phyloP scores from a whole-genome alignment of 176 grass and related monocot species.

The Musa itinerans region DNA sequence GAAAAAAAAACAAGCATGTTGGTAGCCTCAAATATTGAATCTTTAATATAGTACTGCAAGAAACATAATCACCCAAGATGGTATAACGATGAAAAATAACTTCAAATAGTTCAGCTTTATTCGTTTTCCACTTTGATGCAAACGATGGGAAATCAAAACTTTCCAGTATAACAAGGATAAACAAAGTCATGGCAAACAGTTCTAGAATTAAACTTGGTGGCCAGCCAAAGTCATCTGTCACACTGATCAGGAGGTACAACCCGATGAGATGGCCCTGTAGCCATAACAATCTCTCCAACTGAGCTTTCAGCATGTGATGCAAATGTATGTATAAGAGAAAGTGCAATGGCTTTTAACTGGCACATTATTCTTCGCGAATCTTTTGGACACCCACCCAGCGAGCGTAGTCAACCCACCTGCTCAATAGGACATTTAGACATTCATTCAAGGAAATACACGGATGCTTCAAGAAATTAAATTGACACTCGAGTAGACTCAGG shows the following conservation, averaged over 20 bases:
- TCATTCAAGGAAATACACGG: background rate
- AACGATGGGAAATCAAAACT: too few relatives aligned
- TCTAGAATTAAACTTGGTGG: background rate
- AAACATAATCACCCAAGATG: too few relatives aligned
- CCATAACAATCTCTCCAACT: background rate
- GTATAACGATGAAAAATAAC: too few relatives aligned
- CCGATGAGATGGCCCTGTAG: background rate
- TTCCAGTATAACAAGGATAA: too few relatives aligned
- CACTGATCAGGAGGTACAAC: background rate
- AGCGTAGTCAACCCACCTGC: conserved; percentile 22
- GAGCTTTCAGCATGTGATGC: background rate
- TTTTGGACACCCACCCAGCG: conserved; percentile 17
- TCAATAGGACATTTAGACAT: background rate
- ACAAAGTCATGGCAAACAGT: background rate
- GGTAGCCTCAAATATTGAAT: too few relatives aligned
- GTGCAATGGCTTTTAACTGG: background rate
- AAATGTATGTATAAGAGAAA: background rate
- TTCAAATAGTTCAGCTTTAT: too few relatives aligned
- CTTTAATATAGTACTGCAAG: too few relatives aligned
- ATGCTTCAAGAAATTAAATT: background rate
- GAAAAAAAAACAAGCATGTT: too few relatives aligned
- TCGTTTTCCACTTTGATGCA: too few relatives aligned
- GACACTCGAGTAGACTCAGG: too few relatives aligned
- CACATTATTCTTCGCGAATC: conserved; percentile 1
- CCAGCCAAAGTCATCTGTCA: background rate